Percentiles rank a stretch among this genome's conserved stretches.
phyloP scores from a whole-genome alignment of 1,284 basidiomycete species.

The Marasmius oreades region DNA sequence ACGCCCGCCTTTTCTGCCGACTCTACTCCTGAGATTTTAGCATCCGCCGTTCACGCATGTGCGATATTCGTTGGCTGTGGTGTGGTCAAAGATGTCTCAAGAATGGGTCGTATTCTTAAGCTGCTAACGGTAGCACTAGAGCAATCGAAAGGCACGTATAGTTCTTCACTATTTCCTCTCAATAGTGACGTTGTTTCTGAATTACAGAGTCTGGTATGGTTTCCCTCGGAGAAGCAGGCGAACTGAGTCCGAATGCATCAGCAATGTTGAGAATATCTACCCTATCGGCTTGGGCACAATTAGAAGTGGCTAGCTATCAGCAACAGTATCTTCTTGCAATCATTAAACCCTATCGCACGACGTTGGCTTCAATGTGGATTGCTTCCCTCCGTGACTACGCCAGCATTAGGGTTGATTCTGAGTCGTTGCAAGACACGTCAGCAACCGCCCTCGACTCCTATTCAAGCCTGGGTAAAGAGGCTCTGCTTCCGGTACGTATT shows the following conservation, averaged over 20 bases:
- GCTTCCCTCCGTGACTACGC: constrained; percentile 90
- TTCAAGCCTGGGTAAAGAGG: constrained; percentile 85
- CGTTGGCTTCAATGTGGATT: constrained; percentile 85
- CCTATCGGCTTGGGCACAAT: constrained; percentile 93
- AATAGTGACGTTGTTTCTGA: constrained; percentile 34
- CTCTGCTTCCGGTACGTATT: constrained; percentile 77
- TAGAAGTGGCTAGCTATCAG: constrained; percentile 76
- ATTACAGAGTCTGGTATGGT: constrained; percentile 78
- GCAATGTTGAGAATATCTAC: constrained; percentile 95
- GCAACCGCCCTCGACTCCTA: constrained; percentile 78
- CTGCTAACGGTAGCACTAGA: constrained; percentile 87
- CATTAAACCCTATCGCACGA: constrained; percentile 75
- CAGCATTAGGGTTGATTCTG: constrained; percentile 84
- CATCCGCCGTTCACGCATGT: constrained; percentile 90
- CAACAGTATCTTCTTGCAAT: constrained; percentile 82
- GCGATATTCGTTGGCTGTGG: constrained; percentile 95
- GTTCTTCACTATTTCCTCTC: constrained; percentile 1
- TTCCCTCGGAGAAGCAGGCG: constrained; percentile 82
- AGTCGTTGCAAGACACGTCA: constrained; percentile 70
- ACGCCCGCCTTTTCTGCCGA: constrained; percentile 96
- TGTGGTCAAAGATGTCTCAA: constrained; percentile 84
- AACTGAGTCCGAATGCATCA: constrained; percentile 90
- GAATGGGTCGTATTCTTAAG: constrained; percentile 95
- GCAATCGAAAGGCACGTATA: constrained; percentile 72
- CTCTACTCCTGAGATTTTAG: constrained; percentile 93